phyloP scores from a whole-genome alignment of 805 yeast species.

The Metschnikowia noctiluminum region DNA sequence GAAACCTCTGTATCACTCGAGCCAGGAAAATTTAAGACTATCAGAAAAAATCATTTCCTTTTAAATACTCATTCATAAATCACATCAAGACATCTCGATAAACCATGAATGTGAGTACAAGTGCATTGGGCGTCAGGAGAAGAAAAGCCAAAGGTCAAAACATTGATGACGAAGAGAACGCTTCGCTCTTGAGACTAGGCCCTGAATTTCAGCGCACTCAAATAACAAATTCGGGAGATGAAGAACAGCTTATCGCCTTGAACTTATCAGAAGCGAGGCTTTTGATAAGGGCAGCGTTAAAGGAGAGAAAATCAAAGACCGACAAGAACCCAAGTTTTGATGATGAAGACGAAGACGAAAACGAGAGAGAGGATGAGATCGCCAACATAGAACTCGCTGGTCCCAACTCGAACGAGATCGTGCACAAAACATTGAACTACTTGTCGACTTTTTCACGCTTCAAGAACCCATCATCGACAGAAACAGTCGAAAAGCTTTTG shows the following conservation, averaged over 20 bases:
- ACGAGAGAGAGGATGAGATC: conserved; percentile 43
- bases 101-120: conserved; percentile 81
- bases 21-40: too few species aligned
- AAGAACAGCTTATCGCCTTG: conserved; percentile 74
- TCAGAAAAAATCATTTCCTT: too few species aligned
- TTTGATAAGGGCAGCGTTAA: conserved; percentile 83
- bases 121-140: conserved; percentile 82
- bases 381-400: conserved; percentile 50
- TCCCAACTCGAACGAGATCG: conserved; percentile 79
- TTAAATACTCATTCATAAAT: too few species aligned
- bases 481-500: conserved; percentile 86
- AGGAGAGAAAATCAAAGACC: conserved; percentile 50
- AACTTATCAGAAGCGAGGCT: conserved; percentile 88
- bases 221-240: conserved; percentile 74
- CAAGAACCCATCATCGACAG: conserved; percentile 86
- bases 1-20: too few species aligned
- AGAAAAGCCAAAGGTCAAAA: conserved; percentile 56
- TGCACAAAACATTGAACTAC: conserved; percentile 88
- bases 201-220: conserved; percentile 87
- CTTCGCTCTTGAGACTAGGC: conserved; percentile 81
- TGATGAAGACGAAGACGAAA: conserved; percentile 34
- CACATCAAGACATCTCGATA: not conserved
- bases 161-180: conserved; percentile 87
- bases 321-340: conserved; percentile 22
- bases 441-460: conserved; percentile 83